phyloP scores from a whole-genome alignment of 306 rosid species.

The Vigna unguiculata region DNA sequence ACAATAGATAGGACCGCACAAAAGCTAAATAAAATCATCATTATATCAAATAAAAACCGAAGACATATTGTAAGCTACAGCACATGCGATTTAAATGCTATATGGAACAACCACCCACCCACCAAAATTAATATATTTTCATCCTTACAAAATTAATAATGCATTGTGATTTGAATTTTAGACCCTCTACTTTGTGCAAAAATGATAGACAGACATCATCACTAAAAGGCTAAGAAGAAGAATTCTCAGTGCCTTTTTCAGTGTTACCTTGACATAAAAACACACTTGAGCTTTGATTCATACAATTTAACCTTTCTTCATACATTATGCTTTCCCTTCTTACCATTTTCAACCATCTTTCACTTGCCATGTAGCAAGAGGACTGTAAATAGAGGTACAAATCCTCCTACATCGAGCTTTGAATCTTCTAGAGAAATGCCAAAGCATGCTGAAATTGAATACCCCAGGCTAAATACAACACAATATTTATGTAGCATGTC shows the following conservation, averaged over 20 bases:
- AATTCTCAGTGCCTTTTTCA: background rate
- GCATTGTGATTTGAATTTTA: background rate
- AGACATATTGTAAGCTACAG: background rate
- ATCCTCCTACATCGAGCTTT: background rate
- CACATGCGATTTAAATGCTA: background rate
- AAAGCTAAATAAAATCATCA: background rate
- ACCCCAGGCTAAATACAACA: background rate
- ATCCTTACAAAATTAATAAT: background rate
- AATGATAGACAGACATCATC: background rate
- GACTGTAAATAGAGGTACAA: background rate
- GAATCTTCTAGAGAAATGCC: background rate
- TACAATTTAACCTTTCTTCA: background rate
- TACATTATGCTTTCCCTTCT: background rate
- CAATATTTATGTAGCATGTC: constrained; percentile 2
- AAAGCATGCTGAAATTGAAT: background rate
- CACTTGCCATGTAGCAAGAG: background rate
- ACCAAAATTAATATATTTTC: background rate
- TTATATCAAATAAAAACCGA: background rate
- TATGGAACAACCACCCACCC: background rate
- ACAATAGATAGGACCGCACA: too few relatives aligned
- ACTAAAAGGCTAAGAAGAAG: background rate
- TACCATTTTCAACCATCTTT: background rate
- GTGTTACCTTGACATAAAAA: background rate
- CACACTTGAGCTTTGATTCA: background rate
- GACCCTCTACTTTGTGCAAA: background rate